Evolutionary conservation across 2,329 filamentous ascomycete species (phyloP), one percentile per base, ranked within the genome.

Genomic region (Colletotrichum tropicale): DNA sequence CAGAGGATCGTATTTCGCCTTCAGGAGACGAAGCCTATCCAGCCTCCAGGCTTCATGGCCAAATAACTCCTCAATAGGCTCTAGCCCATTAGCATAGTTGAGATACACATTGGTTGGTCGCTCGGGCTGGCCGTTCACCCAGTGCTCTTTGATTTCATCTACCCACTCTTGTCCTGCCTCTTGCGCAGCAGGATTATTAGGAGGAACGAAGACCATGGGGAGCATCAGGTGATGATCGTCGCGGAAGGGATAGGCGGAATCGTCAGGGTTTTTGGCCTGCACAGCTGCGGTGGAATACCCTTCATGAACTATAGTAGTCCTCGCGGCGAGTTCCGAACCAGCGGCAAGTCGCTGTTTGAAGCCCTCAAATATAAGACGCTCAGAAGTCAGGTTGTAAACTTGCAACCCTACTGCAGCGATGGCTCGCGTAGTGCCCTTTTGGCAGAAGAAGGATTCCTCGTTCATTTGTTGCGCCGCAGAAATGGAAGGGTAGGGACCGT

Each of bases 81-180:
- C 80, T 16, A 71, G 21, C 6, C 80, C 80, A 5, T 43, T 65
- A 13, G 78, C 80, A 38, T 82, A 81, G 61, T 82, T 82, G 13
- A 81, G 77, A 21, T 81, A 82, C 9, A 74, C 66, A 1, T 60
- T 61, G 9, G 26, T 18, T 2, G 67, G 10, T 1, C 76, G 70
- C 2, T 34, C 66, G 2, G 78, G 77, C 52, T 81, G 71, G 15
- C 80, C 80, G 7, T 13, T 76, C 16, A 77, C 77, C 80, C 78
- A 81, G 5, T 75, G 56, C 18, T 71, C 66, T 13, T 65, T 36
- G 6, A 65, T 43, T 18, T 79, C 72, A 0, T 66, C 75, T 5
- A 26, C 36, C 62, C 62, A 66, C 34, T 66, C 1, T 28, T 30
- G 36, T 15, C 36, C 62, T 1, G 24, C 62, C 2, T 43, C 15